phyloP scores from a whole-genome alignment of 495 filamentous ascomycete genomes.

The Podospora fimiseda region DNA sequence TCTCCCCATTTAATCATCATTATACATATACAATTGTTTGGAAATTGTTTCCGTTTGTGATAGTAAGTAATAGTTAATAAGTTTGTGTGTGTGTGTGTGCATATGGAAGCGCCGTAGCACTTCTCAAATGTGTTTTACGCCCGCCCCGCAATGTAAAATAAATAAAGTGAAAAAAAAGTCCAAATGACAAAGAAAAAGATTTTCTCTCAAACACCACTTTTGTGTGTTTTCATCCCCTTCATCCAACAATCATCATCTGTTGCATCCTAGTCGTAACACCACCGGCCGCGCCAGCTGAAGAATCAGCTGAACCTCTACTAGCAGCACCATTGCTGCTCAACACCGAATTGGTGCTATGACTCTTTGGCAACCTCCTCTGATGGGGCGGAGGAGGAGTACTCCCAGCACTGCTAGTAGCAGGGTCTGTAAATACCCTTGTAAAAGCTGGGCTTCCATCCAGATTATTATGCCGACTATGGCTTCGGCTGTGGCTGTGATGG shows the following conservation, averaged over 20 bases:
- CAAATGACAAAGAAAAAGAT: too few species aligned
- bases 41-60: too few species aligned
- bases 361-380: constrained; percentile 41
- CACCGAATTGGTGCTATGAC: constrained; percentile 45
- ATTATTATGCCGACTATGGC: constrained; percentile 19
- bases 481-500: constrained; percentile 9
- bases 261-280: constrained; percentile 44
- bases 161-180: too few species aligned
- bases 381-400: constrained; percentile 13
- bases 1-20: constrained; percentile 5
- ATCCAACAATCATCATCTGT: constrained; percentile 61
- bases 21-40: constrained; percentile 13
- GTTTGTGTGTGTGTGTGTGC: not conserved
- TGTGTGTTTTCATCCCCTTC: constrained; percentile 8
- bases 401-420: constrained; percentile 29
- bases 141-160: too few species aligned
- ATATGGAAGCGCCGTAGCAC: too few species aligned
- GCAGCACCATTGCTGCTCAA: constrained; percentile 30
- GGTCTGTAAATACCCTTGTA: constrained; percentile 57
- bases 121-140: too few species aligned
- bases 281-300: constrained; percentile 3
- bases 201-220: too few species aligned
- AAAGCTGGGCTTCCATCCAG: constrained; percentile 54
- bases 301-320: constrained; percentile 37
- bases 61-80: not conserved